phyloP scores from a whole-genome alignment of 2,329 filamentous ascomycete species.

The Phoma sp. region DNA sequence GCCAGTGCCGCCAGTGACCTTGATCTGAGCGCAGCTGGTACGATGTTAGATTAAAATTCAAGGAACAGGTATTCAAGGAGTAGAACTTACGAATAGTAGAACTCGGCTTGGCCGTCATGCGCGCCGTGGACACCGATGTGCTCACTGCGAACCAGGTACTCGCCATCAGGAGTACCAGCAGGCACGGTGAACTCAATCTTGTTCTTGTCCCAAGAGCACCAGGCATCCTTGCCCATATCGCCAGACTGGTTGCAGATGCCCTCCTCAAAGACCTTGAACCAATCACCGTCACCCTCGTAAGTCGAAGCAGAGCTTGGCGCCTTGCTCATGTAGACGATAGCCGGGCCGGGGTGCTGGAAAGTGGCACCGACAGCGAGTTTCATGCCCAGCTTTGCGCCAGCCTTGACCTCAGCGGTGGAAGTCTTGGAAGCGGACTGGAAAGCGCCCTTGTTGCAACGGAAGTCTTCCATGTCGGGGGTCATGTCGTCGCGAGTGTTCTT shows the following conservation, averaged over 20 bases:
- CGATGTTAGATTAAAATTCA: neutral
- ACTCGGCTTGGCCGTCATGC: slow-evolving; percentile 42
- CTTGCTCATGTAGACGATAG: slow-evolving; percentile 34
- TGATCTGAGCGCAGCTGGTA: slow-evolving; percentile 49
- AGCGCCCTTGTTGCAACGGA: slow-evolving; percentile 27
- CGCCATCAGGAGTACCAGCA: slow-evolving; percentile 30
- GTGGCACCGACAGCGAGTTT: slow-evolving; percentile 25
- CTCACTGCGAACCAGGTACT: slow-evolving; percentile 53
- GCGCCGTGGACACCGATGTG: slow-evolving; percentile 52
- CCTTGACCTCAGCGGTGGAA: slow-evolving; percentile 19
- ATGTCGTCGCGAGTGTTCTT: slow-evolving; percentile 28
- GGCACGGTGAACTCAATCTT: slow-evolving; percentile 43
- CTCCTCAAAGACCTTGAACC: slow-evolving; percentile 36
- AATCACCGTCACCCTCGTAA: slow-evolving; percentile 34
- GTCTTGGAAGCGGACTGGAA: slow-evolving; percentile 20
- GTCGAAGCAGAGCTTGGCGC: slow-evolving; percentile 22
- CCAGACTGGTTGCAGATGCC: slow-evolving; percentile 18
- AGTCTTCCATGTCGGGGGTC: slow-evolving; percentile 28
- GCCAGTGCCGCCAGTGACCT: slow-evolving; percentile 44
- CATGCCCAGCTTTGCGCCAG: slow-evolving; percentile 24
- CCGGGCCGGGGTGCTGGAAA: slow-evolving; percentile 22
- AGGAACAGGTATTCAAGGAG: neutral
- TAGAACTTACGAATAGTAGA: slow-evolving; percentile 39
- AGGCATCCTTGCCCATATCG: slow-evolving; percentile 16
- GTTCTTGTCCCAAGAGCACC: slow-evolving; percentile 30